Base-by-base conservation (phyloP, 1,284 basidiomycete genomes). In the Ceratobasidium sp. region DNA sequence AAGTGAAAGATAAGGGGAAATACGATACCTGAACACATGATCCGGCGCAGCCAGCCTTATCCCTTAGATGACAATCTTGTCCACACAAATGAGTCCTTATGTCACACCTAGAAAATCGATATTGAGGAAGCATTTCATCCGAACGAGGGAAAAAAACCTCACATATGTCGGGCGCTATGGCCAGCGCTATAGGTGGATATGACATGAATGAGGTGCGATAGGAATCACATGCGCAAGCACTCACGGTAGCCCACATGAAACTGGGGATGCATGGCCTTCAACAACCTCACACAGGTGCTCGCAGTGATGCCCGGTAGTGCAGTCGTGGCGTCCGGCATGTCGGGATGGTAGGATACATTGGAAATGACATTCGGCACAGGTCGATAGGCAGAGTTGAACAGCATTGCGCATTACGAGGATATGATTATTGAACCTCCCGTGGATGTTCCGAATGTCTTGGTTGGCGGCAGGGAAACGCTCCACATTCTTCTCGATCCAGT, bases 101-200 rank as follows among this genome's bases (percentile, higher is more conserved):
- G 49, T 66, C 53, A 33, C 73, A 76, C 73, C 73, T 76, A 15
- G 9, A n/a, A 13, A 28, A 9, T 15, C 7, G 18, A 53, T 33
- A 51, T n/a, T 28, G 28, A 18, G 18, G 9, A 6, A 46, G 53
- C 1, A 53, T 26, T 28, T 13, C 3, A 2, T 28, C 15, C 12
- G 20, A 56, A n/a, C 7, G 6, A 13, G 46, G 9, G 10, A 13
- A 13, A 2, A 49, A 12, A 10, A 63, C 79, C 86, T 71, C 82
- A 90, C 90, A 90, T 86, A 80, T 91, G 91, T 13, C 83, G 84
- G 20, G 89, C 89, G 15, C 86, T 82, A 79, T 92, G 91, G 0
- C 91, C 90, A 13, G 90, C 90, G 18, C 91, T 78, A 73, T 1
- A 42, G 64, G 26, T 49, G 76, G 9, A 56, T 55, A 40, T 3